Evolutionary conservation across 768 basidiomycete species (phyloP).

Genomic region (Phylloporus scabripes): DNA sequence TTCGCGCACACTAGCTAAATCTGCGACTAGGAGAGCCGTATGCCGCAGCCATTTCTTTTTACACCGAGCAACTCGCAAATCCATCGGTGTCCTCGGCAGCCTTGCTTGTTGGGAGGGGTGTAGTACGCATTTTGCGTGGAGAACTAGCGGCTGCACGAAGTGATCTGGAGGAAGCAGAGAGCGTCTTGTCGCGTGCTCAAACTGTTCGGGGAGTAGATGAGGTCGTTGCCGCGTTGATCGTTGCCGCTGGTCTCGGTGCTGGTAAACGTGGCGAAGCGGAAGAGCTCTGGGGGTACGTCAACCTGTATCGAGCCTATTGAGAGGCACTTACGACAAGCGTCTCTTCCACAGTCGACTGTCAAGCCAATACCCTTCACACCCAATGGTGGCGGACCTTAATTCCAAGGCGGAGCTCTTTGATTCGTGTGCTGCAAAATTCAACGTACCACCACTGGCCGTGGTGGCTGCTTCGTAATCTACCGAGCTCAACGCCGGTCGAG

Average conservation of each 20-base stretch:
- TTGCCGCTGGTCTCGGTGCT: slow-evolving; percentile 55
- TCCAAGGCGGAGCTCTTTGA: slow-evolving; percentile 65
- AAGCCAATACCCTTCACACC: slow-evolving; percentile 59
- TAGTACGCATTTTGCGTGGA: slow-evolving; percentile 71
- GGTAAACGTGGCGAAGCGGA: slow-evolving; percentile 59
- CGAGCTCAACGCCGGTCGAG: neutral
- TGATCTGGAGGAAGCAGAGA: slow-evolving; percentile 65
- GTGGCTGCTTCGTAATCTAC: slow-evolving; percentile 7
- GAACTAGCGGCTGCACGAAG: slow-evolving; percentile 74
- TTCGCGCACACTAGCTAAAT: neutral
- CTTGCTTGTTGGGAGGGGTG: slow-evolving; percentile 72
- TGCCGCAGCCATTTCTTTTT: slow-evolving; percentile 52
- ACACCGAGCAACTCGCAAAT: slow-evolving; percentile 78
- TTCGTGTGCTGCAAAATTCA: slow-evolving; percentile 49
- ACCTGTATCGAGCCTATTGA: neutral
- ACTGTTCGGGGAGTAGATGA: slow-evolving; percentile 46
- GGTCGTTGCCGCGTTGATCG: slow-evolving; percentile 60
- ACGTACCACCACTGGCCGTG: slow-evolving; percentile 50
- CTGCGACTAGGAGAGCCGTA: slow-evolving; percentile 26
- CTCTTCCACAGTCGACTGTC: slow-evolving; percentile 34
- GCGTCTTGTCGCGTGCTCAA: slow-evolving; percentile 40
- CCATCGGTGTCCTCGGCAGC: slow-evolving; percentile 71
- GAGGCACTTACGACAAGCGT: slow-evolving; percentile 1
- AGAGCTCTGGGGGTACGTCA: slow-evolving; percentile 60
- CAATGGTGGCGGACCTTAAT: slow-evolving; percentile 58